These are phyloP conservation scores for Pichia ethanolica DNA, from an alignment of 805 yeast genomes.

Conservation along the genomic window DNA sequence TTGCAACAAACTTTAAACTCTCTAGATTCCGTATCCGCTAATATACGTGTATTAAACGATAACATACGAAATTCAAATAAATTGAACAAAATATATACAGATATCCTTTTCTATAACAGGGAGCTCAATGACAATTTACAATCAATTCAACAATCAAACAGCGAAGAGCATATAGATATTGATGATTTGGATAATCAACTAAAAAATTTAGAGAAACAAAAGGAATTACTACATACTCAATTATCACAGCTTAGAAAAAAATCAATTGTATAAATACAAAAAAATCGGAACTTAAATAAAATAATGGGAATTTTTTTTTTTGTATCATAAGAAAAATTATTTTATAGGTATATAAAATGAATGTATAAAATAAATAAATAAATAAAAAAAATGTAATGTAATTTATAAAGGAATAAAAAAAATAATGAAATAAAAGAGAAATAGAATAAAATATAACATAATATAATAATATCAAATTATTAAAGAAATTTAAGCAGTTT, in stretches of 20 bases:
- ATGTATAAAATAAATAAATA: too few species aligned
- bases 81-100: background rate
- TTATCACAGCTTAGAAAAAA: too few species aligned
- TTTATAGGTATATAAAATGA: too few species aligned
- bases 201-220: background rate
- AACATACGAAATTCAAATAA: background rate
- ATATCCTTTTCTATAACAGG: conserved; percentile 2
- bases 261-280: too few species aligned
- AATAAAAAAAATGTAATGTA: too few species aligned
- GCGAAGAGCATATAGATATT: background rate
- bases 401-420: too few species aligned
- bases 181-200: background rate
- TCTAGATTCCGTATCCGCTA: background rate
- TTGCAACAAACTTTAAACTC: background rate
- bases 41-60: background rate
- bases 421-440: background rate
- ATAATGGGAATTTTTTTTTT: too few species aligned
- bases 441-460: background rate
- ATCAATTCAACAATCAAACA: too few species aligned
- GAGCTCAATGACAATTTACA: background rate
- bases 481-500: background rate
- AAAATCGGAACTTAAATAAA: too few species aligned
- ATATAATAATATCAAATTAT: background rate
- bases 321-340: too few species aligned
- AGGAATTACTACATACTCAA: too few species aligned